phyloP scores from a whole-genome alignment of 805 yeast genomes.

The Cyberlindnera maritima region DNA sequence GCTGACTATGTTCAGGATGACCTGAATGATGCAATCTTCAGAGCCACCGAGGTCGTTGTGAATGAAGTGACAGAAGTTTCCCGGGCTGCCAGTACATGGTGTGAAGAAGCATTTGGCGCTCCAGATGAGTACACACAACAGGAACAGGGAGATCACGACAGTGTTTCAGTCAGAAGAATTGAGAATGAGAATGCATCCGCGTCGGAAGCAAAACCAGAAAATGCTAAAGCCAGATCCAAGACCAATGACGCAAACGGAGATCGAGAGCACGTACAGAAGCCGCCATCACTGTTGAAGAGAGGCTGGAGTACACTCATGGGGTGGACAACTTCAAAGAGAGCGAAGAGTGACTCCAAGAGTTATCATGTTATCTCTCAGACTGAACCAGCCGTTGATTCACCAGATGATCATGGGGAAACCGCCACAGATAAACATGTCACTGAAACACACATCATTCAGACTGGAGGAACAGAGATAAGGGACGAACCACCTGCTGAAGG shows the following conservation, averaged over 20 bases:
- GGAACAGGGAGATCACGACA: neutral
- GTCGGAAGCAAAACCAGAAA: too few relatives aligned
- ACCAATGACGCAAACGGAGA: neutral
- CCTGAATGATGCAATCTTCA: neutral
- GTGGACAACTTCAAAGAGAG: conserved; percentile 6
- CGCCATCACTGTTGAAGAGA: conserved; percentile 6
- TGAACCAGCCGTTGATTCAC: neutral
- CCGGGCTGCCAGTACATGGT: conserved; percentile 1
- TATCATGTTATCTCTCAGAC: conserved; percentile 3
- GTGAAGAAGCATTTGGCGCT: conserved; percentile 4
- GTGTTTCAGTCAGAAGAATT: too few relatives aligned
- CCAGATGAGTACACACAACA: conserved; percentile 2
- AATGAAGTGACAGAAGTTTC: neutral
- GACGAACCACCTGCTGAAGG: too few relatives aligned
- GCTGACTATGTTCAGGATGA: neutral
- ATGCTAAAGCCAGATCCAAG: too few relatives aligned
- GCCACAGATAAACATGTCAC: too few relatives aligned
- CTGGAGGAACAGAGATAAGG: too few relatives aligned
- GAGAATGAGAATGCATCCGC: too few relatives aligned
- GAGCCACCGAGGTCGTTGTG: neutral
- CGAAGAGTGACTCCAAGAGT: conserved; percentile 1
- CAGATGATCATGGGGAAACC: neutral
- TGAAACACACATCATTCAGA: too few relatives aligned
- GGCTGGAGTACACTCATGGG: conserved; percentile 4
- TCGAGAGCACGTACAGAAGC: neutral